Evolutionary conservation across 257 asterid genomes (phyloP).

Genomic region (Solanum medicagineum): DNA sequence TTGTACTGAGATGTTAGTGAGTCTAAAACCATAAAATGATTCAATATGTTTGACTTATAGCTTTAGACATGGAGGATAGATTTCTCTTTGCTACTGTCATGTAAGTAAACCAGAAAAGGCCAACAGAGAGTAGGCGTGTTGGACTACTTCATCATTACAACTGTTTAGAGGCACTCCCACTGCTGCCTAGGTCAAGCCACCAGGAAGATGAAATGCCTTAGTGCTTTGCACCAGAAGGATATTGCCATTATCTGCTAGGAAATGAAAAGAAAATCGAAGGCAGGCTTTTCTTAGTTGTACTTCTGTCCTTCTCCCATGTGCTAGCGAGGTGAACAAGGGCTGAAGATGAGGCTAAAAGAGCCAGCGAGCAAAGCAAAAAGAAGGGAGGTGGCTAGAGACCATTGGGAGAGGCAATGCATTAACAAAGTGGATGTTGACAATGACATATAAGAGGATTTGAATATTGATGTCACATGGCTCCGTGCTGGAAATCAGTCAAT

Average conservation of each 20-base stretch:
- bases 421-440: constrained; percentile 68
- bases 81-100: not conserved
- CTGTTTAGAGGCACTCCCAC: not conserved
- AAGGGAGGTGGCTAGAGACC: constrained; percentile 66
- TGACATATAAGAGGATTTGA: constrained; percentile 68
- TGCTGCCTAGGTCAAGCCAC: not conserved
- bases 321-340: no score
- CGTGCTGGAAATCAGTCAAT: constrained; percentile 46
- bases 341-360: constrained; percentile 33
- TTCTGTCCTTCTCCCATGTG: not conserved
- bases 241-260: not conserved
- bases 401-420: constrained; percentile 74
- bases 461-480: constrained; percentile 53
- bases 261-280: not conserved
- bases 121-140: not conserved
- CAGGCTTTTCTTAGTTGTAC: not conserved
- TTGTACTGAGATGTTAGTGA: not conserved
- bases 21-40: not conserved
- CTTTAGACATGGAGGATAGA: not conserved
- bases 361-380: constrained; percentile 76
- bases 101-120: not conserved
- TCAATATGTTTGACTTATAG: not conserved
- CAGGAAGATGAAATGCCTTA: not conserved
- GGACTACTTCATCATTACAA: not conserved
- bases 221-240: not conserved